These are phyloP conservation scores for Tulasnella calospora DNA, from an alignment of 768 basidiomycete genomes.

Conservation along the genomic window DNA sequence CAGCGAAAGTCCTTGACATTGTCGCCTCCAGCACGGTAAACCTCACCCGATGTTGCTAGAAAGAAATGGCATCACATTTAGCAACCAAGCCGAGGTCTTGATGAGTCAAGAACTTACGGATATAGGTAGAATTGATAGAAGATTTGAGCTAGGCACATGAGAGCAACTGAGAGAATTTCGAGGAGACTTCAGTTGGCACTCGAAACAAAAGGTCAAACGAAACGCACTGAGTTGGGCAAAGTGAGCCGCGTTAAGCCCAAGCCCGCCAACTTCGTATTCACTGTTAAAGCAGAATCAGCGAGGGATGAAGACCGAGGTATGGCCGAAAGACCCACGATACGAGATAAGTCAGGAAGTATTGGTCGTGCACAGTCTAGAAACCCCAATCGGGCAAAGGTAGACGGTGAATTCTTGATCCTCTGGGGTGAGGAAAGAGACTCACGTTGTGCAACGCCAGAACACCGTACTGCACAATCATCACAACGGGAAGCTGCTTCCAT, in stretches of 20 bases:
- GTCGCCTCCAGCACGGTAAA: neutral
- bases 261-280: slow-evolving; percentile 76
- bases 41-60: slow-evolving; percentile 60
- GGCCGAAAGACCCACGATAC: slow-evolving; percentile 59
- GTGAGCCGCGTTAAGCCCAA: slow-evolving; percentile 85
- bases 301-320: slow-evolving; percentile 8
- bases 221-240: slow-evolving; percentile 79
- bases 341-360: slow-evolving; percentile 86
- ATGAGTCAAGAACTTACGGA: slow-evolving; percentile 52
- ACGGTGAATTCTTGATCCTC: slow-evolving; percentile 4
- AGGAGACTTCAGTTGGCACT: neutral
- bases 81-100: neutral
- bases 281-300: slow-evolving; percentile 38
- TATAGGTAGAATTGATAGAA: slow-evolving; percentile 88
- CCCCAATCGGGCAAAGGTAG: neutral
- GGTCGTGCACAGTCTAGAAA: slow-evolving; percentile 69
- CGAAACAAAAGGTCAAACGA: slow-evolving; percentile 17
- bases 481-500: slow-evolving; percentile 67
- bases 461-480: slow-evolving; percentile 88
- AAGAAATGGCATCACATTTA: neutral
- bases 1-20: neutral
- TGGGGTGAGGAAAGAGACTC: slow-evolving; percentile 25
- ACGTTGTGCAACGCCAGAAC: slow-evolving; percentile 74
- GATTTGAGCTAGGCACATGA: slow-evolving; percentile 94
- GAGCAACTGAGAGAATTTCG: slow-evolving; percentile 53